A percentile compares a stretch with the other conserved stretches of the same genome.
Evolutionary conservation across 2,329 filamentous ascomycete genomes (phyloP).

Genomic region (Neopestalotiopsis rosae): DNA sequence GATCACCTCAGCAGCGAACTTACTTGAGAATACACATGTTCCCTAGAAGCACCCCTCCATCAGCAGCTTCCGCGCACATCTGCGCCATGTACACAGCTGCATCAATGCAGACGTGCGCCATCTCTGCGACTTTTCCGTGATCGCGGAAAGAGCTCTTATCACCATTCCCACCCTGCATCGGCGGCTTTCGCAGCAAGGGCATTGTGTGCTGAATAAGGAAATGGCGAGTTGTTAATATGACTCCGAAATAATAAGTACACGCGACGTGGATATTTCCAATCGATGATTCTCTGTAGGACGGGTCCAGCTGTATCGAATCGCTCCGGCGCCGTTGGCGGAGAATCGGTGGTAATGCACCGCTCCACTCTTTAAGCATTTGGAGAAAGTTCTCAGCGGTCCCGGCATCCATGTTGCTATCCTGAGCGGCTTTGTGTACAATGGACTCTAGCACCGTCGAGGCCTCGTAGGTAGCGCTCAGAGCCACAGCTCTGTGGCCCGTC

Average conservation of each 20-base stretch:
- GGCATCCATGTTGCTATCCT: constrained; percentile 16
- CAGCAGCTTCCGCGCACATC: constrained; percentile 54
- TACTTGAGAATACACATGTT: constrained; percentile 68
- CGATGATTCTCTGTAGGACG: constrained; percentile 38
- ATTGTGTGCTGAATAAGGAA: constrained; percentile 57
- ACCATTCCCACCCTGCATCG: constrained; percentile 20
- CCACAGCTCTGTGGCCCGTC: constrained; percentile 21
- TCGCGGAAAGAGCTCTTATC: constrained; percentile 5
- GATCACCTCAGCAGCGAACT: no score
- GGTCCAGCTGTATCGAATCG: not conserved
- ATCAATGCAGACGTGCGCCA: constrained; percentile 60
- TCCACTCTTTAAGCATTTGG: constrained; percentile 14
- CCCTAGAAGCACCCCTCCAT: constrained; percentile 48
- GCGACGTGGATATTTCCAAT: constrained; percentile 60
- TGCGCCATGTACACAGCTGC: constrained; percentile 61
- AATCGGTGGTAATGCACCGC: constrained; percentile 11
- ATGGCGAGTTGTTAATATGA: constrained; percentile 61
- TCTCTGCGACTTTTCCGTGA: constrained; percentile 25
- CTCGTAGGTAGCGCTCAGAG: constrained; percentile 13
- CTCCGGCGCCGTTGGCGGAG: constrained; percentile 24
- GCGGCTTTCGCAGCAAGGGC: constrained; percentile 39
- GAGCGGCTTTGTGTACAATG: constrained; percentile 15
- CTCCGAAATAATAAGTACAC: constrained; percentile 63
- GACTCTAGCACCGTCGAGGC: constrained; percentile 12
- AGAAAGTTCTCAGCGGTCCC: constrained; percentile 13